Evolutionary conservation across 352 stramenopile species (phyloP).

Genomic region (Globisporangium paddicum): DNA sequence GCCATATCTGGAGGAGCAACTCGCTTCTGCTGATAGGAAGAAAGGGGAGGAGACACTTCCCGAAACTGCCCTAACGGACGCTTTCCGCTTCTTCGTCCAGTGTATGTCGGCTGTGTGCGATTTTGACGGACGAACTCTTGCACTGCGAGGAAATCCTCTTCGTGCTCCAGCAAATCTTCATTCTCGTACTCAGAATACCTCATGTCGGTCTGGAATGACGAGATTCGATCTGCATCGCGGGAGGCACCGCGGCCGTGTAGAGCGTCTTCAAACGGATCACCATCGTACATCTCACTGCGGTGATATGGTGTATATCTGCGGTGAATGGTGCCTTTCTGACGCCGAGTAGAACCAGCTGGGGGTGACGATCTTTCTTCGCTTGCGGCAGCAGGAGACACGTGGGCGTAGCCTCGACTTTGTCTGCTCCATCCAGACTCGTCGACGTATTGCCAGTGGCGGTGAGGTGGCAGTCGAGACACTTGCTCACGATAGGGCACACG

Average conservation of each 20-base stretch:
- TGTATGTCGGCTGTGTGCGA: neutral
- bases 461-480: neutral
- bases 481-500: neutral
- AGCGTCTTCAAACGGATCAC: neutral
- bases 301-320: slow-evolving; percentile 7
- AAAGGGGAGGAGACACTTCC: slow-evolving; percentile 1
- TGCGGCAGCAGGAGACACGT: neutral
- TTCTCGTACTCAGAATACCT: slow-evolving; percentile 5
- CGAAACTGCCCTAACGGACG: neutral
- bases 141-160: slow-evolving; percentile 9
- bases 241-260: neutral
- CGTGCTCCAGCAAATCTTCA: slow-evolving; percentile 8
- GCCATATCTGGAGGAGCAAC: neutral
- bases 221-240: neutral
- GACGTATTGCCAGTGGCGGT: slow-evolving; percentile 4
- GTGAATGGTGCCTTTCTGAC: neutral
- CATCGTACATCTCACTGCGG: neutral
- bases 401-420: slow-evolving; percentile 3
- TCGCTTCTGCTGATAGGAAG: slow-evolving; percentile 5
- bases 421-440: slow-evolving; percentile 10
- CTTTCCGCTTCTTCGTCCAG: neutral
- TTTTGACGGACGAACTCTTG: slow-evolving; percentile 7
- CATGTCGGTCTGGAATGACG: neutral
- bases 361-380: neutral
- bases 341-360: neutral